Evolutionary conservation across 345 rosid species (phyloP), one percentile per base, ranked within the genome.

Genomic region (Pugionium cornutum): DNA sequence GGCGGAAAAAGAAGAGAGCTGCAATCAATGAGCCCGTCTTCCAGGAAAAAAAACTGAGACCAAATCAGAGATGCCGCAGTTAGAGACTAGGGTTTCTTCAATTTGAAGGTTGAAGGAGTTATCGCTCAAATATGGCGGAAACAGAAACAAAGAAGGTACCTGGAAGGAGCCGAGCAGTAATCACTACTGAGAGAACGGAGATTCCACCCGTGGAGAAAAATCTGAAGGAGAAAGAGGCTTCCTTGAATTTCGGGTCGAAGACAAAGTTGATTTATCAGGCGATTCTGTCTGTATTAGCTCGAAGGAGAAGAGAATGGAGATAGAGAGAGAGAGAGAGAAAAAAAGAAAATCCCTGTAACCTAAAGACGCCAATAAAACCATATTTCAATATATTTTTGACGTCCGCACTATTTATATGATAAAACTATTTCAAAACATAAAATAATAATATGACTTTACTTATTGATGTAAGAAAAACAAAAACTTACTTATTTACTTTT

Each of bases 301-400:
- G 27, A 42, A 46, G 36, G 41, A 53, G 49, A 60, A 28, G 60
- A 49, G 59, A 35, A 28, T 3, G 7, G 43, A 66, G 36, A 28
- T 6, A 27, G 43, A 28, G 7, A 36, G 1, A 5, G 27, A 7
- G 9, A 47, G 9, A 29, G 8, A 53, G 51, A 3, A 4, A 54
- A 51, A n/a, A 51, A 59, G 51, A 56, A 62, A 57, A 42, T 58
- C 70, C 61, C 42, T 44, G 71, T 72, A 45, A 73, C 76, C 76
- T 73, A 73, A 66, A 59, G 51, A 30, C 29, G 34, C 67, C 50
- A 31, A 66, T 45, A 6, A 36, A 73, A 73, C 52, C 43, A 9
- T 58, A 66, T 73, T 73, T 66, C 66, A 73, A 18, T 52, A 4
- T 73, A 31, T 52, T 73, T 73, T 73, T 66, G 39, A 72, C 76